phyloP scores from a whole-genome alignment of 257 asterid genomes.

The Knoxia roxburghii region DNA sequence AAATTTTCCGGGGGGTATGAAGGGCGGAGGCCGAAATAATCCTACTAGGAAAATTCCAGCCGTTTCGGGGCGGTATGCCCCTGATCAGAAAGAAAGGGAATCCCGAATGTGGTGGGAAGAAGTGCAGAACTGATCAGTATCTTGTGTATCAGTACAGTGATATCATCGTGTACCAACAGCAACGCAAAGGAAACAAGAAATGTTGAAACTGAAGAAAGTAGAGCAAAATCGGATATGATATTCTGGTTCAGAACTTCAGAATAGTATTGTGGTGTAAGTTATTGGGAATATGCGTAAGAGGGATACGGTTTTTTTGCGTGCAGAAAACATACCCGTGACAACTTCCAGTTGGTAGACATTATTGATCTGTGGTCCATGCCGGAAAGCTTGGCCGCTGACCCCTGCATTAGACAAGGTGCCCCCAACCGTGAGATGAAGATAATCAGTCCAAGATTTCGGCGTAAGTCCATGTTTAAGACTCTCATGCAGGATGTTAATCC shows the following conservation, averaged over 20 bases:
- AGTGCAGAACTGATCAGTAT: slow-evolving; percentile 5
- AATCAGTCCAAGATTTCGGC: slow-evolving; percentile 94
- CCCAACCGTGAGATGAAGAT: slow-evolving; percentile 87
- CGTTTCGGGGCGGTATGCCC: too few relatives aligned
- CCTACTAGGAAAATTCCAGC: too few relatives aligned
- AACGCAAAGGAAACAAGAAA: background rate
- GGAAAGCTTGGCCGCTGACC: slow-evolving; percentile 90
- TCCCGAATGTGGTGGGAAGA: background rate
- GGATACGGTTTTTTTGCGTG: background rate
- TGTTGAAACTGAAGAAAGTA: background rate
- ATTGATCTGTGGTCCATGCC: slow-evolving; percentile 86
- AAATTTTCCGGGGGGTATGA: too few relatives aligned
- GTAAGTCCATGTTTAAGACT: slow-evolving; percentile 68
- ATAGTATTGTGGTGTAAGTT: background rate
- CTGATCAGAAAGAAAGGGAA: background rate
- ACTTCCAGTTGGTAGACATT: slow-evolving; percentile 83
- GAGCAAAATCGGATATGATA: background rate
- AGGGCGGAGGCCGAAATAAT: too few relatives aligned
- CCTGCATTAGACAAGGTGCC: slow-evolving; percentile 95
- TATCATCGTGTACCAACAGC: background rate
- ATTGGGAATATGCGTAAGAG: background rate
- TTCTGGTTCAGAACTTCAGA: background rate
- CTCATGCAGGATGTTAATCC: slow-evolving; percentile 79
- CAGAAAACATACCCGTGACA: slow-evolving; percentile 59
- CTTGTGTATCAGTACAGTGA: background rate